Evolutionary conservation across 164 flowering plant genomes (phyloP).

Genomic region (Dillenia suffruticosa): DNA sequence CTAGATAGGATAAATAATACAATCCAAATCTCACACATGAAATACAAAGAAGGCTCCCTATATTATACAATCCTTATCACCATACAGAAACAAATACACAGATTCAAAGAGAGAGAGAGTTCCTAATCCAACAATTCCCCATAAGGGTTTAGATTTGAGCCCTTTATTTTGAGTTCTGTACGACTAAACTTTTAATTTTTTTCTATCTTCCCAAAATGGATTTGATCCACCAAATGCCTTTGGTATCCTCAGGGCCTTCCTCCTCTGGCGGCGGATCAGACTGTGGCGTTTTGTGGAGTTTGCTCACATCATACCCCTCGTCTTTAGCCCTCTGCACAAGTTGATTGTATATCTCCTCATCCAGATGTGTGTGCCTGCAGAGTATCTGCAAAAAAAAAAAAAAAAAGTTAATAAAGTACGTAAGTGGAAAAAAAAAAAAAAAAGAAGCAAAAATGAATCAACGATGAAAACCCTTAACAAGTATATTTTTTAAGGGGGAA

Average conservation of each 20-base stretch:
- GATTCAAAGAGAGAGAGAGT: too few species aligned
- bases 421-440: neutral
- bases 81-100: too few species aligned
- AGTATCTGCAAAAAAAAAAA: slow-evolving; percentile 43
- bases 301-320: slow-evolving; percentile 84
- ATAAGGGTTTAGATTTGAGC: too few species aligned
- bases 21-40: too few species aligned
- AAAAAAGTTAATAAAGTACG: neutral
- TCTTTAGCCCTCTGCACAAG: slow-evolving; percentile 66
- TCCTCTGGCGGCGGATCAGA: slow-evolving; percentile 67
- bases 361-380: slow-evolving; percentile 60
- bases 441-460: neutral
- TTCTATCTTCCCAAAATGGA: slow-evolving; percentile 66
- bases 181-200: too few species aligned
- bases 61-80: too few species aligned
- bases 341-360: slow-evolving; percentile 68
- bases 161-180: too few species aligned
- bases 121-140: too few species aligned
- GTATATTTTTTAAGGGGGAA: neutral
- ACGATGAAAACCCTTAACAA: neutral
- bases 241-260: slow-evolving; percentile 54
- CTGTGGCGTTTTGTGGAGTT: slow-evolving; percentile 82
- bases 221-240: slow-evolving; percentile 93
- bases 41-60: too few species aligned
- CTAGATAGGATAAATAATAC: too few species aligned